phyloP scores from a whole-genome alignment of 352 stramenopile genomes.

The Phytophthora citrophthora region DNA sequence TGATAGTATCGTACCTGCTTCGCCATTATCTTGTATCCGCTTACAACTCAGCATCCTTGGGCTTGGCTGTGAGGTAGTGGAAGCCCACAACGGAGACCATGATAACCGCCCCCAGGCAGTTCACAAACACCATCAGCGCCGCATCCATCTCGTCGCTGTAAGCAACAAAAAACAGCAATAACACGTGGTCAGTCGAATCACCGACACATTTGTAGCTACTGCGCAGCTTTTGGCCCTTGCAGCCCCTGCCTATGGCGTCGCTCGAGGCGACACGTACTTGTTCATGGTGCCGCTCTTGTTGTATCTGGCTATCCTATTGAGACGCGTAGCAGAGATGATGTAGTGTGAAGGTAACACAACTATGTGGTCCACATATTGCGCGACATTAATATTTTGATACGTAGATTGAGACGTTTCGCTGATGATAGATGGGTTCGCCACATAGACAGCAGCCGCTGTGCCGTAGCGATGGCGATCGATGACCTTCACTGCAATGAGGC shows the following conservation, averaged over 20 bases:
- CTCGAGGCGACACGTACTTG: slow-evolving; percentile 42
- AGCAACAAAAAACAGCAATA: slow-evolving; percentile 1
- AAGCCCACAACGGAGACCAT: slow-evolving; percentile 90
- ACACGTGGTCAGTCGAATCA: slow-evolving; percentile 8
- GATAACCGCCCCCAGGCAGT: slow-evolving; percentile 86
- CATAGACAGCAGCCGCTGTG: too few relatives aligned
- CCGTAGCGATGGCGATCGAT: not conserved
- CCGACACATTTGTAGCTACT: not conserved
- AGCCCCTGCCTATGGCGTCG: not conserved
- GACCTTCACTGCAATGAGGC: not conserved
- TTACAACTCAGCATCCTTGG: slow-evolving; percentile 85
- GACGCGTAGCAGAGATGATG: slow-evolving; percentile 26
- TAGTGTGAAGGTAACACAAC: slow-evolving; percentile 3
- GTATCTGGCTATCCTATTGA: slow-evolving; percentile 31
- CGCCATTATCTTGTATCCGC: not conserved
- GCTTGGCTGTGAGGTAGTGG: slow-evolving; percentile 87
- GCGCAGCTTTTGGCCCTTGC: not conserved
- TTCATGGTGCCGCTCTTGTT: slow-evolving; percentile 41
- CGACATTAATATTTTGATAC: slow-evolving; percentile 1
- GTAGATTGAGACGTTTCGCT: too few relatives aligned
- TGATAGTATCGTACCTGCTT: slow-evolving; percentile 5
- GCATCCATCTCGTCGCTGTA: slow-evolving; percentile 88
- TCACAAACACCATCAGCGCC: slow-evolving; percentile 90
- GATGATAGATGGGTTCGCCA: too few relatives aligned
- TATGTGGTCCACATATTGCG: slow-evolving; percentile 10